Evolutionary conservation across 73 alveolate genomes (phyloP).

Genomic region (Paramecium primaurelia): DNA sequence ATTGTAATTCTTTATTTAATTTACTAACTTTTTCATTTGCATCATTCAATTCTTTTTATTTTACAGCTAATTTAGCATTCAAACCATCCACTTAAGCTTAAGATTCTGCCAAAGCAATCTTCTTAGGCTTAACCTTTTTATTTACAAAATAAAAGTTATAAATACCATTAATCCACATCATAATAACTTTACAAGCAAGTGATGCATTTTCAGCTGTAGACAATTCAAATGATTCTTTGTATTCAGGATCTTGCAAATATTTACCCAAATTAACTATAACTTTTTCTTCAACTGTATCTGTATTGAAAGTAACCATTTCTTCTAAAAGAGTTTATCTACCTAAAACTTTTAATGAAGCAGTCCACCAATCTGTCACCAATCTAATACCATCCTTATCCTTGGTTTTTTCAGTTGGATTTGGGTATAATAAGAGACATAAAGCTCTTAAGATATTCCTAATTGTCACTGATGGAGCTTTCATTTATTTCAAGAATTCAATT

Average conservation of each 20-base stretch:
- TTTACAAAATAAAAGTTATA: constrained; percentile 90
- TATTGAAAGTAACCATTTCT: constrained; percentile 67
- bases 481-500: constrained; percentile 59
- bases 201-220: constrained; percentile 74
- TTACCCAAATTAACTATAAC: constrained; percentile 64
- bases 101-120: constrained; percentile 85
- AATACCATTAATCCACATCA: constrained; percentile 94
- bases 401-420: constrained; percentile 75
- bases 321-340: constrained; percentile 68
- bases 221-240: constrained; percentile 65
- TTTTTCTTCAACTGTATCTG: constrained; percentile 59
- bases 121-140: constrained; percentile 88
- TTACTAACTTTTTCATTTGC: constrained; percentile 71
- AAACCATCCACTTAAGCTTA: constrained; percentile 80
- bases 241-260: constrained; percentile 63
- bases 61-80: constrained; percentile 74
- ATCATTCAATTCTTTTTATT: constrained; percentile 71
- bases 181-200: constrained; percentile 72
- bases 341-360: constrained; percentile 69
- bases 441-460: constrained; percentile 89
- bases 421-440: constrained; percentile 83
- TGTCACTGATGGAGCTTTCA: constrained; percentile 76
- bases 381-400: constrained; percentile 76
- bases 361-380: constrained; percentile 91
- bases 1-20: constrained; percentile 61